Percentiles rank a stretch among this genome's conserved stretches.
Conservation (phyloP, 2,329 filamentous ascomycete species). For the Ramichloridium luteum region DNA sequence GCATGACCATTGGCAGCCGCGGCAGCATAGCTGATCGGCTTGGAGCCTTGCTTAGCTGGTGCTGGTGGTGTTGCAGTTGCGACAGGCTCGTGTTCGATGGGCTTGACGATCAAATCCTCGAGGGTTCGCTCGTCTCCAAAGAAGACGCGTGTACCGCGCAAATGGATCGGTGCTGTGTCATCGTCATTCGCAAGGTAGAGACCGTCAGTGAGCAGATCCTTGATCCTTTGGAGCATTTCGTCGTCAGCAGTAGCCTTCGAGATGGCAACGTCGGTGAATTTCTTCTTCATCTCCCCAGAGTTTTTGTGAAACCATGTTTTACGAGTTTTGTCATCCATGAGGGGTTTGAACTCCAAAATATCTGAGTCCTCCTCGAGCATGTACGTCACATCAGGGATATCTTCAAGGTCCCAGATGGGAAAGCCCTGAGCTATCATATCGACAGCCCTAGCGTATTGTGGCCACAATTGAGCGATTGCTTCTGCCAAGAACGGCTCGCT, state of each 20-base stretch:
- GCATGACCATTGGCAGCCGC: constrained; percentile 14
- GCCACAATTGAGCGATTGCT: constrained; percentile 52
- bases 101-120: constrained; percentile 14
- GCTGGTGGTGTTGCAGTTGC: constrained; percentile 7
- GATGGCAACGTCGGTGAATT: constrained; percentile 38
- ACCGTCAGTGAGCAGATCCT: constrained; percentile 50
- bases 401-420: constrained; percentile 40
- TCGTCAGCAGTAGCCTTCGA: constrained; percentile 45
- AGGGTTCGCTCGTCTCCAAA: constrained; percentile 13
- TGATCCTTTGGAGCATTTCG: constrained; percentile 56
- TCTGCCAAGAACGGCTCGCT: constrained; percentile 43
- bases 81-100: constrained; percentile 38
- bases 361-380: constrained; percentile 57
- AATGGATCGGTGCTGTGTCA: constrained; percentile 21
- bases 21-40: constrained; percentile 22
- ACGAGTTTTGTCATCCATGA: constrained; percentile 31
- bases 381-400: constrained; percentile 41
- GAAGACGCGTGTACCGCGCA: constrained; percentile 16
- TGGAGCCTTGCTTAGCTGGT: constrained; percentile 9
- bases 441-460: constrained; percentile 50
- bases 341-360: constrained; percentile 52
- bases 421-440: constrained; percentile 47
- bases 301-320: constrained; percentile 41
- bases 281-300: constrained; percentile 37
- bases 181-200: constrained; percentile 43